Evolutionary conservation across 2,329 filamentous ascomycete species (phyloP), one percentile per base, ranked within the genome.

Genomic region (Colletotrichum euphorbiae): DNA sequence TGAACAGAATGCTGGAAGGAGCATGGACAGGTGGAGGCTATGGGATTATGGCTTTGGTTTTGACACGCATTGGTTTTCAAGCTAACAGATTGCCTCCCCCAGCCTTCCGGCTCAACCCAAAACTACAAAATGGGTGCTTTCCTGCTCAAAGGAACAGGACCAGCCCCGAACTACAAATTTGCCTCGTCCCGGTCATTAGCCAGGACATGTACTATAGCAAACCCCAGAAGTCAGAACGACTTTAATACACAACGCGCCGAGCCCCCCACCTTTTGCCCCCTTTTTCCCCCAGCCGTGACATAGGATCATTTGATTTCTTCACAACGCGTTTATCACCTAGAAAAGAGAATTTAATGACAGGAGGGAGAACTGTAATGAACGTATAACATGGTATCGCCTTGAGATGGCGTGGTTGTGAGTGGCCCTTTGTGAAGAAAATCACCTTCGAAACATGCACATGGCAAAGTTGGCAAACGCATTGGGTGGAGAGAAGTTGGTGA

Each of bases 201-300:
- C 6, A 65, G 66, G 66, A 62, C 66, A 43, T 69, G 66, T 69
- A 69, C 54, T 42, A 69, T 69, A 69, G 62, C 55, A 63, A 64
- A 38, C 58, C 46, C 24, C 24, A 21, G 6, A 51, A 51, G 65
- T 64, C 56, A 54, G 31, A 56, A 9, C 42, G 66, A 69, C 48
- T 48, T 57, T 50, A 69, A 66, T 68, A 51, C n/a, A 60, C 46
- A 48, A 65, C 66, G 50, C 66, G 66, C 33, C 55, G 66, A 64
- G 66, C 66, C 61, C 60, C 62, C 54, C 55, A 55, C 13, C n/a
- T 15, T 36, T n/a, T 15, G 11, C 36, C 36, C 15, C 9, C 1
- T 28, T 28, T 4, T 24, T 28, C 2, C 28, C 28, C 28, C 36
- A 15, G 36, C 6, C 4, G 36, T 38, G 11, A 7, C 6, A 28